Evolutionary conservation across 495 filamentous ascomycete genomes (phyloP), one percentile per base, ranked within the genome.

Genomic region (Cetradonia linearis): DNA sequence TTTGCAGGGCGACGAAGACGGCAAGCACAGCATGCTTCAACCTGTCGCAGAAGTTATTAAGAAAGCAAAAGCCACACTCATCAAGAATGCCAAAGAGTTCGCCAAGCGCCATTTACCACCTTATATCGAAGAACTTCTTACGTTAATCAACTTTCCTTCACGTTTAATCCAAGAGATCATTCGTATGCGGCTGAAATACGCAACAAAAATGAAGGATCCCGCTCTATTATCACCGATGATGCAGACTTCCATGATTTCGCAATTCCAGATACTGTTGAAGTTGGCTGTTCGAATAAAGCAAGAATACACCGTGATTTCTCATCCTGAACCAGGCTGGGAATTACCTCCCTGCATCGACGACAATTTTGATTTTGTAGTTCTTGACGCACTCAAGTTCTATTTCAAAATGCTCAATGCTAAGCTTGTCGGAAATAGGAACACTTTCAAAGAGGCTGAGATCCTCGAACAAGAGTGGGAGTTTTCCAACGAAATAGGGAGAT

Each of bases 371-470:
- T 78, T 83, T n/a, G 88, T 93, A n/a, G 89, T 96, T 8, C 71
- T 98, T 55, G 91, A 96, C 69, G 92, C 92, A 1, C 78, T 98
- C 64, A 94, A 91, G 68, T 97, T 95, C 70, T 98, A 97, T 70
- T 97, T 98, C 77, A 88, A 89, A 65, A 86, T 98, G 74, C 76
- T 98, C 55, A 95, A 95, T 66, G 96, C 91, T 88, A 96, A 96
- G 69, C 76, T 98, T 49, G 90, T 89, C 68, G 88, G 90, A 48
- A 97, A 96, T 74, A 96, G 95, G 70, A 98, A 97, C 72, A 96
- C 93, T 0, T 97, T 97, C 79, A 97, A 97, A 69, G 93, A 97
- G 67, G 93, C 93, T 14, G 93, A 98, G 72, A 88, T 98, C 62
- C 74, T 98, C 34, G 92, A 96, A 68, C 91, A 96, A 65, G 93